Evolutionary conservation across 1,284 basidiomycete species (phyloP), one percentile per base, ranked within the genome.

Genomic region (Apiotrichum laibachii): DNA sequence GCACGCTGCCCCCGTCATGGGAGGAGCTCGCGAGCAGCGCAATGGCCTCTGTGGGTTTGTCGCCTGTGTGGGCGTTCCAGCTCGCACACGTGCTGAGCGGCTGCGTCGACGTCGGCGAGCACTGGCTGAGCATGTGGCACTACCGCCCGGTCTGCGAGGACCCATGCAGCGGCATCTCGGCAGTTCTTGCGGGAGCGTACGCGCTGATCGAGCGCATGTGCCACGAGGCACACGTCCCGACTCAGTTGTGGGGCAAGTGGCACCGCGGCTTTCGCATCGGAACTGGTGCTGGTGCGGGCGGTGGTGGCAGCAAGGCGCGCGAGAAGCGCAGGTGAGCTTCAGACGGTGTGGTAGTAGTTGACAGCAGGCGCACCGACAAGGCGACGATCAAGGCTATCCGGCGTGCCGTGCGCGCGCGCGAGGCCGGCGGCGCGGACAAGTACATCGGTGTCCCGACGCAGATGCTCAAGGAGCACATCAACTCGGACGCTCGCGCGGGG

Each of bases 51-150:
- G 19, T n/a, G 2, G 21, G 39, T 6, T 26, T 50, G 7, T n/a
- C 49, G 12, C 39, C 34, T 21, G 37, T 50, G 11, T 50, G 49
- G 49, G 49, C 49, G n/a, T 50, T 50, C 49, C 49, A 50, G 49
- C 19, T 50, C 35, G 31, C 49, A 6, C 49, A 50, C 37, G 37
- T 50, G 12, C 49, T 50, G 35, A 50, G 37, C 22, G 37, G 37
- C 35, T 50, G 35, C 35, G 34, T 39, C 49, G 19, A 50, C 19
- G 12, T 40, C 19, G 34, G 18, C 49, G 11, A 40, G 19, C 12
- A 8, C 49, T 50, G 49, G 49, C 2, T 22, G 19, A 39, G 35
- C 5, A 22, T 50, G 49, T 50, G 49, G 49, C 49, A 50, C 49
- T 50, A 39, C 21, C 49, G 37, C 12, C 49, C 49, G 2, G 31